Evolutionary conservation across 192 early-diverging fungal genomes (phyloP).

Genomic region (Umbelopsis sp.): DNA sequence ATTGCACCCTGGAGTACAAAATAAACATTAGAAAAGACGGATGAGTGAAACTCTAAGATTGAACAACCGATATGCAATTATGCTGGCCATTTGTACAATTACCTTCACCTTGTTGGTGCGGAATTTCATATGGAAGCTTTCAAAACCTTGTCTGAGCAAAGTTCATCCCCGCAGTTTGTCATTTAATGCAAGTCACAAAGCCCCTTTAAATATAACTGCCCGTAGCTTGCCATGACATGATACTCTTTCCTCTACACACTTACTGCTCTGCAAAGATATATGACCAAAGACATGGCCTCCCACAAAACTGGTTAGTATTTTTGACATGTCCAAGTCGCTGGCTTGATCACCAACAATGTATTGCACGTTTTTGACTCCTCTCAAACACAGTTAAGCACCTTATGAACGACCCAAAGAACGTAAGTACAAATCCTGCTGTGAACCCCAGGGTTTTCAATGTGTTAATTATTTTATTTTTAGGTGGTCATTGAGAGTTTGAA

Average conservation of each 20-base stretch:
- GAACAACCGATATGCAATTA: not conserved
- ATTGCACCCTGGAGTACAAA: conserved; percentile 4
- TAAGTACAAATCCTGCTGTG: not conserved
- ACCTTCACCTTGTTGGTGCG: conserved; percentile 10
- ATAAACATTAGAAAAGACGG: not conserved
- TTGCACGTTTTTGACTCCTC: not conserved
- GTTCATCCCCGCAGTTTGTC: not conserved
- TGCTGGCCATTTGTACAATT: not conserved
- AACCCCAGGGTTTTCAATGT: not conserved
- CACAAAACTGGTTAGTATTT: conserved; percentile 12
- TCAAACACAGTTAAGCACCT: conserved; percentile 53
- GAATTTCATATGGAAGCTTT: not conserved
- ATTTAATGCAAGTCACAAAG: conserved; percentile 1
- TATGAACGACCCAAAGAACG: conserved; percentile 56
- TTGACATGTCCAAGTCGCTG: not conserved
- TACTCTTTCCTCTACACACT: not conserved
- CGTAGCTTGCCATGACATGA: not conserved
- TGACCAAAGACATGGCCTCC: not conserved
- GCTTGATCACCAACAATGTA: not conserved
- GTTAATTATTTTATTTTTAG: conserved; percentile 13
- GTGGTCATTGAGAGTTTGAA: conserved; percentile 64
- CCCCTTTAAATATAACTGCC: not conserved
- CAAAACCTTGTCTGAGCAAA: conserved; percentile 4
- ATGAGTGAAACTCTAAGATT: conserved; percentile 5
- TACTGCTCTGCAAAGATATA: not conserved